Evolutionary conservation across 257 asterid genomes (phyloP).

Genomic region (Nicotiana knightiana): DNA sequence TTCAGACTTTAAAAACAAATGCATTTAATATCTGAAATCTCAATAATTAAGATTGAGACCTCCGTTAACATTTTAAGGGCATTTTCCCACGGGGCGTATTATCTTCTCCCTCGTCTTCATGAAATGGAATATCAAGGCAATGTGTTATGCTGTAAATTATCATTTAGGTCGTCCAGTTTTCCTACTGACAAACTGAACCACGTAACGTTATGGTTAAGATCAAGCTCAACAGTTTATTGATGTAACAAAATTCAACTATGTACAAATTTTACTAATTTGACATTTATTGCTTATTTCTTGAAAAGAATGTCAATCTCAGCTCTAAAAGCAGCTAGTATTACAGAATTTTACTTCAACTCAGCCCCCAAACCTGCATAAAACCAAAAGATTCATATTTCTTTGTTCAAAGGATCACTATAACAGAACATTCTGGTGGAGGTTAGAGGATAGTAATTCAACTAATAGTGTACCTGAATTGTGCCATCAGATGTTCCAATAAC

Average conservation of each 20-base stretch:
- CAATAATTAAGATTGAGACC: too few species aligned
- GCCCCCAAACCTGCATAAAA: constrained; percentile 56
- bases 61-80: too few species aligned
- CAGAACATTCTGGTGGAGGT: background rate
- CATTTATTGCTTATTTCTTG: background rate
- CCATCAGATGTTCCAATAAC: constrained; percentile 81
- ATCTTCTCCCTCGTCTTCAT: too few species aligned
- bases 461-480: constrained; percentile 52
- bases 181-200: background rate
- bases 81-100: too few species aligned
- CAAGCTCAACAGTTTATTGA: background rate
- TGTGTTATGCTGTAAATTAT: too few species aligned
- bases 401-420: background rate
- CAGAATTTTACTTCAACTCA: constrained; percentile 36
- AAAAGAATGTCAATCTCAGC: background rate
- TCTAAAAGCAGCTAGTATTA: background rate
- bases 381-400: background rate
- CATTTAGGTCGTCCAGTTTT: background rate
- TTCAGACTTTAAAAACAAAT: too few species aligned
- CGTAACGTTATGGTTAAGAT: background rate
- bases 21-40: too few species aligned
- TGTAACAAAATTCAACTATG: background rate
- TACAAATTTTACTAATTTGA: background rate
- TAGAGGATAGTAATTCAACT: background rate
- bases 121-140: too few species aligned